phyloP scores from a whole-genome alignment of 2,329 filamentous ascomycete genomes.

The Pseudogymnoascus sp. region DNA sequence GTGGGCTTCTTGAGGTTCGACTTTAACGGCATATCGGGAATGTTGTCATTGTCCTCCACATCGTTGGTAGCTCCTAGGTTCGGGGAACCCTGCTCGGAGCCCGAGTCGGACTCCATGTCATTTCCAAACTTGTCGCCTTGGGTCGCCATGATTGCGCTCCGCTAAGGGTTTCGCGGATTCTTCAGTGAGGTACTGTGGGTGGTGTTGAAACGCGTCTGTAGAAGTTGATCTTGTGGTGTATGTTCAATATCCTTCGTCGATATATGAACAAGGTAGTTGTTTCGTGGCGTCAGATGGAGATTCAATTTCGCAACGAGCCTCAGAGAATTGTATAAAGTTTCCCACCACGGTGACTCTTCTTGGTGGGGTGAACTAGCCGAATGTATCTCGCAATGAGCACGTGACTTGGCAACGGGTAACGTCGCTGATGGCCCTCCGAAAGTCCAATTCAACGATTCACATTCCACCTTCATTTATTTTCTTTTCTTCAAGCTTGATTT shows the following conservation, averaged over 20 bases:
- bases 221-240: background rate
- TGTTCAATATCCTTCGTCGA: conserved; percentile 6
- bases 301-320: conserved; percentile 6
- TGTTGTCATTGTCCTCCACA: conserved; percentile 45
- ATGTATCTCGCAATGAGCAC: background rate
- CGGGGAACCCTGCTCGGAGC: conserved; percentile 54
- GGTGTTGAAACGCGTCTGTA: background rate
- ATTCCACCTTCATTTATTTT: background rate
- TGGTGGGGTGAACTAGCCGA: conserved; percentile 9
- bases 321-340: conserved; percentile 9
- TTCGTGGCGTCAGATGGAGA: background rate
- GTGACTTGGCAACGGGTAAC: conserved; percentile 3
- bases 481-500: background rate
- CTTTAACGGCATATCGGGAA: conserved; percentile 61
- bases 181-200: background rate
- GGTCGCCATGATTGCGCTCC: conserved; percentile 26
- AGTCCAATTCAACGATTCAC: background rate
- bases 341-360: conserved; percentile 8
- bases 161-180: background rate
- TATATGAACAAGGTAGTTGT: conserved; percentile 3
- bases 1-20: conserved; percentile 76
- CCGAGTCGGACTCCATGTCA: conserved; percentile 65
- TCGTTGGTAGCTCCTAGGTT: conserved; percentile 37
- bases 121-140: conserved; percentile 58
- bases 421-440: background rate